Conservation (phyloP, 2,329 filamentous ascomycete species). For the Chaetothyriales sp. region DNA sequence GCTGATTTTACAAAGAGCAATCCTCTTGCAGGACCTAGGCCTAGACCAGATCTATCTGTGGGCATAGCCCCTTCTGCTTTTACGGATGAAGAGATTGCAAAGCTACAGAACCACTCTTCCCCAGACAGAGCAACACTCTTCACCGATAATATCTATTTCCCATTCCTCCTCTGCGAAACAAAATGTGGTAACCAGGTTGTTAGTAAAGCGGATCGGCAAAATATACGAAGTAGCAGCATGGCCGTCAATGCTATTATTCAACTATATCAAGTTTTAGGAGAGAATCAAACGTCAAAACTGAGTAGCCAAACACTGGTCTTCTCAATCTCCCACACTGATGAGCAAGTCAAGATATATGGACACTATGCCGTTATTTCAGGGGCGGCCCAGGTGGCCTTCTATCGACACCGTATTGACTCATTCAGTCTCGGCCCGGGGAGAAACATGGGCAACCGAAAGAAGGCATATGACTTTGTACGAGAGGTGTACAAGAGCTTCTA, state of each 20-base stretch:
- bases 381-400: neutral
- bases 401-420: slow-evolving; percentile 1
- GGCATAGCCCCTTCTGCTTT: no score
- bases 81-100: no score
- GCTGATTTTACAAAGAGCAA: no score
- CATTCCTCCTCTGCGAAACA: slow-evolving; percentile 36
- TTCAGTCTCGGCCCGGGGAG: neutral
- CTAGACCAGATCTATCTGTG: no score
- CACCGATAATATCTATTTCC: slow-evolving; percentile 29
- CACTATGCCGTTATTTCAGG: slow-evolving; percentile 1
- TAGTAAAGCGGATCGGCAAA: slow-evolving; percentile 19
- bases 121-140: no score
- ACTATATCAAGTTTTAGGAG: slow-evolving; percentile 20
- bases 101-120: no score
- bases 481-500: slow-evolving; percentile 5
- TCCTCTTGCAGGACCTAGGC: no score
- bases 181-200: slow-evolving; percentile 28
- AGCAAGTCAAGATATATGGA: slow-evolving; percentile 4
- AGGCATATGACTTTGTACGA: slow-evolving; percentile 5
- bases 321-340: slow-evolving; percentile 9
- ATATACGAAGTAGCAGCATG: slow-evolving; percentile 19
- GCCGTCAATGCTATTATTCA: slow-evolving; percentile 23
- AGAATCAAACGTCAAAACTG: slow-evolving; percentile 1
- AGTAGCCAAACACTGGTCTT: slow-evolving; percentile 5
- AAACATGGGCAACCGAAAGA: slow-evolving; percentile 1